These are phyloP conservation scores for Diplodia intermedia DNA, from an alignment of 2,329 filamentous ascomycete genomes.

Conservation along the genomic window DNA sequence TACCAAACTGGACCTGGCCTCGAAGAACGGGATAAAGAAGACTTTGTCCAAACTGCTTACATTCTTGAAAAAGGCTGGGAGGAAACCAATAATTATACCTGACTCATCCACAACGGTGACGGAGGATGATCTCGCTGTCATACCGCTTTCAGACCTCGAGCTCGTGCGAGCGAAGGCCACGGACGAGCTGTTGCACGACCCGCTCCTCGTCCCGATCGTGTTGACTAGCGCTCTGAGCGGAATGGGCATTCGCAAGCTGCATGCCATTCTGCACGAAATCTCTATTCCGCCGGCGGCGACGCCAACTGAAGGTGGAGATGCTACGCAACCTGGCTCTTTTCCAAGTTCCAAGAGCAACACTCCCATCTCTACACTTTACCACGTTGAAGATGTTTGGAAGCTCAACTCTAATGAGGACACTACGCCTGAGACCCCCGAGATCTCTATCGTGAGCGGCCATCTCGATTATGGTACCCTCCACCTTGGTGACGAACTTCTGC, in stretches of 20 bases:
- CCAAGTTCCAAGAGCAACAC: conserved; percentile 1
- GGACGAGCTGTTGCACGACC: conserved; percentile 52
- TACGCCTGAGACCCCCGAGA: conserved; percentile 35
- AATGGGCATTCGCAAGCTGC: conserved; percentile 78
- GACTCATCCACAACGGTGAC: conserved; percentile 39
- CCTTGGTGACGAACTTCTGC: conserved; percentile 76
- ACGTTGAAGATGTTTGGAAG: conserved; percentile 89
- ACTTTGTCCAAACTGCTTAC: conserved; percentile 78
- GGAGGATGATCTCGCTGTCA: conserved; percentile 61
- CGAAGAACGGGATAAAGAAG: conserved; percentile 71
- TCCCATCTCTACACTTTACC: conserved; percentile 66
- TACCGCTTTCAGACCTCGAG: conserved; percentile 61
- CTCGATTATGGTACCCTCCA: conserved; percentile 79
- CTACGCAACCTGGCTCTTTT: background rate
- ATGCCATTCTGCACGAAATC: conserved; percentile 78
- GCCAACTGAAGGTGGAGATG: conserved; percentile 48
- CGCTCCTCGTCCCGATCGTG: conserved; percentile 76
- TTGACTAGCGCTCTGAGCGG: conserved; percentile 88
- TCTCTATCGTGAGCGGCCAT: conserved; percentile 80
- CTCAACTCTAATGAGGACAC: conserved; percentile 40
- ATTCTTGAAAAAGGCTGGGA: conserved; percentile 75
- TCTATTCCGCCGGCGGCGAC: conserved; percentile 64
- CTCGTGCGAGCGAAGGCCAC: conserved; percentile 57
- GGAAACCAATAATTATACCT: conserved; percentile 73
- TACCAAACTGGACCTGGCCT: conserved; percentile 89